Conservation (phyloP, 202 grass and related monocot genomes). For the Schoenoplectus tabernaemontani region DNA sequence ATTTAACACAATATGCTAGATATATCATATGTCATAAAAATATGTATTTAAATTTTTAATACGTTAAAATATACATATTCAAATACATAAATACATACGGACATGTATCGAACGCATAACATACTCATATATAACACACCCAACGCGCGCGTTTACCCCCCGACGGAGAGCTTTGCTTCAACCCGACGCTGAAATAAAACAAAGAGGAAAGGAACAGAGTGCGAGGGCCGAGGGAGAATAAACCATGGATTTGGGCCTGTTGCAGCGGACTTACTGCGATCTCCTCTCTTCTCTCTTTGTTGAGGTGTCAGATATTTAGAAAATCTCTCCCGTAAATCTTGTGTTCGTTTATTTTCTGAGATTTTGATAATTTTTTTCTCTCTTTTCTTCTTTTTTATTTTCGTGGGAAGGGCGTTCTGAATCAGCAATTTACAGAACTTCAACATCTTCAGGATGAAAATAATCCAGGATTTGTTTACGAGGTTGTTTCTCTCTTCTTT, state of each 20-base stretch:
- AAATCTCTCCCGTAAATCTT: background rate
- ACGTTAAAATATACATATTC: no score
- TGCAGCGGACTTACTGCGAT: conserved; percentile 35
- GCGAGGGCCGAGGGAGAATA: background rate
- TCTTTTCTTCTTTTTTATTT: background rate
- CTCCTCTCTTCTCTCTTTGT: conserved; percentile 25
- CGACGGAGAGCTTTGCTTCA: conserved; percentile 1
- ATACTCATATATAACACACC: no score
- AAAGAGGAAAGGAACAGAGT: background rate
- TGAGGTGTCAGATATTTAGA: conserved; percentile 12
- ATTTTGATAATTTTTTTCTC: background rate
- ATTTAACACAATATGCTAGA: no score
- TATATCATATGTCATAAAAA: no score
- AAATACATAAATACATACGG: no score
- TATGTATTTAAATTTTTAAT: no score
- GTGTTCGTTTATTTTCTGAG: background rate
- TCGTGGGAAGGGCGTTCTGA: conserved; percentile 28
- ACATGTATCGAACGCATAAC: no score
- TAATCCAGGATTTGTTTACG: conserved; percentile 34
- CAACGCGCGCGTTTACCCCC: no score
- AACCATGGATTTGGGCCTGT: conserved; percentile 26
- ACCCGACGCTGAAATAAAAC: conserved; percentile 15
- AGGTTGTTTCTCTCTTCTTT: conserved; percentile 42
- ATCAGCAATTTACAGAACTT: conserved; percentile 31
- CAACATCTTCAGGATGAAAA: conserved; percentile 46